A percentile compares a stretch with the other conserved stretches of the same genome.
Conservation (phyloP, 768 basidiomycete species). For the Suillus cothurnatus region DNA sequence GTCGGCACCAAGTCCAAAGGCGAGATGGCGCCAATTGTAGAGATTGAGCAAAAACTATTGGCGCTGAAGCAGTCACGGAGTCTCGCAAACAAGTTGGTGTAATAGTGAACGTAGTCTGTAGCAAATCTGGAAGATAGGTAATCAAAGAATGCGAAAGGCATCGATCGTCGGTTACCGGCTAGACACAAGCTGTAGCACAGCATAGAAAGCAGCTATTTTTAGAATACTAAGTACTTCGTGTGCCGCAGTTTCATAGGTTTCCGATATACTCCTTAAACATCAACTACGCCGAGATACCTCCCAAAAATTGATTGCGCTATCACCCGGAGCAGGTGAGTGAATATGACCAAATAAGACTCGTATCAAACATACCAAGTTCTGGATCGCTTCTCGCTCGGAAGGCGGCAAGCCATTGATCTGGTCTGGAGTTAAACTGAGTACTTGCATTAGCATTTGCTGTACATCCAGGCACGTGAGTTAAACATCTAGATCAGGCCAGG, state of each 20-base stretch:
- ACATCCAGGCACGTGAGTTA: conserved; percentile 18
- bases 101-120: conserved; percentile 11
- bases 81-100: conserved; percentile 52
- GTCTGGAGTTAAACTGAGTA: conserved; percentile 76
- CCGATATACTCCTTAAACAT: neutral
- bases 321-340: conserved; percentile 6
- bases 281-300: conserved; percentile 31
- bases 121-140: neutral
- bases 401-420: conserved; percentile 84
- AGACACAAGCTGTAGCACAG: conserved; percentile 9
- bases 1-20: conserved; percentile 81
- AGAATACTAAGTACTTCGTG: neutral
- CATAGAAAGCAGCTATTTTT: conserved; percentile 2
- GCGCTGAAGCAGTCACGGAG: conserved; percentile 64
- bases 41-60: conserved; percentile 68
- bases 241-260: neutral
- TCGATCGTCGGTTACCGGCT: neutral
- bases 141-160: neutral
- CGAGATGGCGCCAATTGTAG: conserved; percentile 73
- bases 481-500: conserved; percentile 18
- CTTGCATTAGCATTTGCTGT: conserved; percentile 85
- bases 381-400: conserved; percentile 75
- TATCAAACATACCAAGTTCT: conserved; percentile 66
- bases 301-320: conserved; percentile 38
- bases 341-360: conserved; percentile 15